Evolutionary conservation across 345 rosid species (phyloP).

Genomic region (Lumnitzera littorea): DNA sequence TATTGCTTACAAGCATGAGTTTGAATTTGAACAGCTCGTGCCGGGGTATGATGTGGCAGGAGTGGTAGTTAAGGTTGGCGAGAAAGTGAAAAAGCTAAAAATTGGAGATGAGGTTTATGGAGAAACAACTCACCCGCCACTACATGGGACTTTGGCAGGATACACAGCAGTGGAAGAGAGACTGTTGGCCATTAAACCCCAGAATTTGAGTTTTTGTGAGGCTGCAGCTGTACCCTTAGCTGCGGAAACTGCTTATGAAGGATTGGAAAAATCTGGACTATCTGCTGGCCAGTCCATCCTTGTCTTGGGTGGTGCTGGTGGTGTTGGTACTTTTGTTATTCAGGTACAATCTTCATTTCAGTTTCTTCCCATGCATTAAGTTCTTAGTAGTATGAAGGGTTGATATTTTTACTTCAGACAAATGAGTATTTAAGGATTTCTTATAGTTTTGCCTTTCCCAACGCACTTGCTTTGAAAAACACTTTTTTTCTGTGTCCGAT

Average conservation of each 20-base stretch:
- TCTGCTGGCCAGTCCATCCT: slow-evolving; percentile 74
- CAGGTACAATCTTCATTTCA: slow-evolving; percentile 35
- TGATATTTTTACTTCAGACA: too few species aligned
- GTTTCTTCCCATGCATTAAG: background rate
- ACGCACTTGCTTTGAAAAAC: too few species aligned
- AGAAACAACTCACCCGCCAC: slow-evolving; percentile 56
- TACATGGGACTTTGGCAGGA: slow-evolving; percentile 70
- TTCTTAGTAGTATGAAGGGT: too few species aligned
- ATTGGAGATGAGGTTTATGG: slow-evolving; percentile 86
- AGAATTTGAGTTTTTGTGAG: slow-evolving; percentile 56
- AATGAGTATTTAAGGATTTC: too few species aligned
- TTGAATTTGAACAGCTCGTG: slow-evolving; percentile 38
- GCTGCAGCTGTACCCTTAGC: slow-evolving; percentile 82
- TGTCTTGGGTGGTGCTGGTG: slow-evolving; percentile 82
- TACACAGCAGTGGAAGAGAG: slow-evolving; percentile 79
- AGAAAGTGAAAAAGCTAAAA: slow-evolving; percentile 53
- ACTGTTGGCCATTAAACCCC: slow-evolving; percentile 60
- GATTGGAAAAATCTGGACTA: slow-evolving; percentile 60
- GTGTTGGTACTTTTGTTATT: slow-evolving; percentile 81
- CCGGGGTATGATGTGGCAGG: slow-evolving; percentile 94
- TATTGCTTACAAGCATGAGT: background rate
- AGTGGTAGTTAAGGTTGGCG: slow-evolving; percentile 62
- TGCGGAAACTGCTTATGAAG: slow-evolving; percentile 72
- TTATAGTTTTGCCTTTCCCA: too few species aligned
- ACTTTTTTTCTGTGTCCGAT: too few species aligned